Percentiles rank a stretch among this genome's conserved stretches.
phyloP scores from a whole-genome alignment of 768 basidiomycete genomes.

The Ramaria sp. region DNA sequence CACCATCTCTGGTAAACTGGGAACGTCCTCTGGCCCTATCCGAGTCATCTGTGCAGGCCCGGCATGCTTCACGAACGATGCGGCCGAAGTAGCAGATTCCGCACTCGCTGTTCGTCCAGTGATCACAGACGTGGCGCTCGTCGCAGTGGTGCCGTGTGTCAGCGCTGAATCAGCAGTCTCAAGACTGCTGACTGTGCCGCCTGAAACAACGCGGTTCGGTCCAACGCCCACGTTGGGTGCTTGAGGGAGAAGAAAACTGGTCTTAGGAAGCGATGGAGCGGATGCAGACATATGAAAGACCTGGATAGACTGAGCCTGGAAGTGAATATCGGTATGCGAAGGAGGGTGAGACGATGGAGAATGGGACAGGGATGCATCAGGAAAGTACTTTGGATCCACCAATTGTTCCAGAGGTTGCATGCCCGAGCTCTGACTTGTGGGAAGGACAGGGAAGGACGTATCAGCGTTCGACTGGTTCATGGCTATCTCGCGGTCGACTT shows the following conservation, averaged over 20 bases:
- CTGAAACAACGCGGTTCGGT: conserved; percentile 81
- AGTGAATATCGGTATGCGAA: conserved; percentile 20
- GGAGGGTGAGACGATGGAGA: conserved; percentile 21
- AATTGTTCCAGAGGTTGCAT: background rate
- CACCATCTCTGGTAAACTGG: conserved; percentile 60
- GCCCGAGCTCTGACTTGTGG: too few relatives aligned
- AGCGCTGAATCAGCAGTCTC: background rate
- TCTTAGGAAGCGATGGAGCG: conserved; percentile 25
- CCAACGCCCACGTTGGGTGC: conserved; percentile 26
- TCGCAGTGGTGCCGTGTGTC: conserved; percentile 2
- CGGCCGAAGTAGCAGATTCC: conserved; percentile 43
- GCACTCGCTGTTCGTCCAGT: conserved; percentile 1
- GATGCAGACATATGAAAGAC: conserved; percentile 10
- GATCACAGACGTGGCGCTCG: conserved; percentile 2
- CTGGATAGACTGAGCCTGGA: conserved; percentile 6
- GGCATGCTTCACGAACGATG: conserved; percentile 77
- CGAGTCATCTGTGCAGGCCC: conserved; percentile 70
- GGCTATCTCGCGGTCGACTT: conserved; percentile 29
- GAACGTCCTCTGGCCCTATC: conserved; percentile 74
- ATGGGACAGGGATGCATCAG: conserved; percentile 11
- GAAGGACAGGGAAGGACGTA: background rate
- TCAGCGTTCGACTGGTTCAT: conserved; percentile 25
- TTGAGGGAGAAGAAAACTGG: conserved; percentile 38
- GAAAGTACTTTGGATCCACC: background rate
- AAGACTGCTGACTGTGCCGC: conserved; percentile 64